Evolutionary conservation across 108 stramenopile genomes (phyloP).

Genomic region (Pseudonitzschia multistriata): DNA sequence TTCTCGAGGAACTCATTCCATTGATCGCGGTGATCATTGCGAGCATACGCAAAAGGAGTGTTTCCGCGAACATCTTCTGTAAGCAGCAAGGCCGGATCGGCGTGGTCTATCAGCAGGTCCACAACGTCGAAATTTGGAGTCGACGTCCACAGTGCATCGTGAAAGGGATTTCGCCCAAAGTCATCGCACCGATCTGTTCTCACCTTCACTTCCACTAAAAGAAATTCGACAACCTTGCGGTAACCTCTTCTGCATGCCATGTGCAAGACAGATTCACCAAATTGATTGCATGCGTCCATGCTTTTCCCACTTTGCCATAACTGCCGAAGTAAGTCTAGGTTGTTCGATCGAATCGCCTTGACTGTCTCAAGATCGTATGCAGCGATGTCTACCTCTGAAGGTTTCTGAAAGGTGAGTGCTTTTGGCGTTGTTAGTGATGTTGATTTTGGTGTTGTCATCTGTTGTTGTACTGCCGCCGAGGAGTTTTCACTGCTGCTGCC

Average conservation of each 20-base stretch:
- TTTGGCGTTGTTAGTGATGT: background rate
- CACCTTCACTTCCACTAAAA: conserved; percentile 64
- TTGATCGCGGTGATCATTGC: conserved; percentile 54
- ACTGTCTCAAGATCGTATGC: conserved; percentile 61
- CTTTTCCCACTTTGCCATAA: conserved; percentile 29
- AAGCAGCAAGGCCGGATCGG: conserved; percentile 47
- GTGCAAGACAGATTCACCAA: conserved; percentile 84
- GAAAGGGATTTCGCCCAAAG: conserved; percentile 76
- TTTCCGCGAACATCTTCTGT: conserved; percentile 71
- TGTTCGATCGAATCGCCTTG: conserved; percentile 42
- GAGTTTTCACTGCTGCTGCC: background rate
- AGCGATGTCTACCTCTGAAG: conserved; percentile 47
- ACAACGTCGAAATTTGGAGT: conserved; percentile 54
- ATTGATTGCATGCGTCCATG: conserved; percentile 72
- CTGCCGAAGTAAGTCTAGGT: conserved; percentile 45
- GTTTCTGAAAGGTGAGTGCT: conserved; percentile 21
- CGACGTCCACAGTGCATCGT: conserved; percentile 87
- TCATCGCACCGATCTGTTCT: conserved; percentile 69
- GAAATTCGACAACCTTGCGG: conserved; percentile 48
- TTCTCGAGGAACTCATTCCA: conserved; percentile 36
- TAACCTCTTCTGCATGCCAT: conserved; percentile 83
- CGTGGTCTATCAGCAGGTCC: conserved; percentile 44
- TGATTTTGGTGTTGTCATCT: background rate
- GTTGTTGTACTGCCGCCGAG: background rate
- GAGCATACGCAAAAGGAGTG: conserved; percentile 76